Percentiles rank a stretch among this genome's conserved stretches.
These are phyloP conservation scores for Astragalus membranaceus DNA, from an alignment of 306 rosid genomes.

Conservation along the genomic window DNA sequence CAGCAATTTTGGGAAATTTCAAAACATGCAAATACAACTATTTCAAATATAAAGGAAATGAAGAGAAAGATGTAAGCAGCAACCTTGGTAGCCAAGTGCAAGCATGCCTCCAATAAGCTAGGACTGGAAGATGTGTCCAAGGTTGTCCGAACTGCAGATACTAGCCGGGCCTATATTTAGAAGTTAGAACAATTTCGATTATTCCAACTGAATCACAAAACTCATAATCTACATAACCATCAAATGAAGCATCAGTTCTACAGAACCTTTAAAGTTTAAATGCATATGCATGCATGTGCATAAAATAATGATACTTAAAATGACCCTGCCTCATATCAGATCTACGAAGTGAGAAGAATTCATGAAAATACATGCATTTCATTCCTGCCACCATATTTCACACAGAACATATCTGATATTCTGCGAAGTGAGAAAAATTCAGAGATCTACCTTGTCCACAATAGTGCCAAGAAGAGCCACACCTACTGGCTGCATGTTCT, in stretches of 20 bases:
- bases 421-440: no score
- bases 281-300: not conserved
- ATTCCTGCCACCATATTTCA: slow-evolving; percentile 1
- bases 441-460: slow-evolving; percentile 65
- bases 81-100: slow-evolving; percentile 97
- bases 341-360: not conserved
- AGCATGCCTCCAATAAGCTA: slow-evolving; percentile 89
- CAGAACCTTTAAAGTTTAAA: not conserved
- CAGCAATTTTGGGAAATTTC: not conserved
- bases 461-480: slow-evolving; percentile 76
- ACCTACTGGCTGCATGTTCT: slow-evolving; percentile 92
- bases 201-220: slow-evolving; percentile 23
- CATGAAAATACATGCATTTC: not conserved
- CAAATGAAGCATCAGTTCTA: not conserved
- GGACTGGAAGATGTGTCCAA: slow-evolving; percentile 88
- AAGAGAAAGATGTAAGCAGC: slow-evolving; percentile 7
- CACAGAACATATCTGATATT: not conserved
- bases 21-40: not conserved
- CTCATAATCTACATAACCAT: slow-evolving; percentile 8
- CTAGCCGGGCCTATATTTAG: slow-evolving; percentile 74
- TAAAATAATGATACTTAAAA: not conserved
- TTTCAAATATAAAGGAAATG: not conserved
- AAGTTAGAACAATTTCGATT: slow-evolving; percentile 26
- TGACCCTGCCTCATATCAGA: not conserved
- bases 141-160: slow-evolving; percentile 93